Evolutionary conservation across 768 basidiomycete genomes (phyloP).

Genomic region (Agrocybe chaxingu): DNA sequence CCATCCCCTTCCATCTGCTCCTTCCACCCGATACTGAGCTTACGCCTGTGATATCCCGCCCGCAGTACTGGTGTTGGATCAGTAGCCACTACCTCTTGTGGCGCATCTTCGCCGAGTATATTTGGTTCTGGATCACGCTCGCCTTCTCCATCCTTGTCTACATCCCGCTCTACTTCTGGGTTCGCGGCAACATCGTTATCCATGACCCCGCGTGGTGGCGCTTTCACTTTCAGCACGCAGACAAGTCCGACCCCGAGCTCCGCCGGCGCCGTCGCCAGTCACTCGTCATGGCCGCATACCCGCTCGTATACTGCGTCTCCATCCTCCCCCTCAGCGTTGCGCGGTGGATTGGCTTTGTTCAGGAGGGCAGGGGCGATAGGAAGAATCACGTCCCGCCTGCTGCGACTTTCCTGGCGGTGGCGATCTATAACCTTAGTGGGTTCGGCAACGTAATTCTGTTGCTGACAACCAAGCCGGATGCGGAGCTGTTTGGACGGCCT

Average conservation of each 20-base stretch:
- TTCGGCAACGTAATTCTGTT: constrained; percentile 37
- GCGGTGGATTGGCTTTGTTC: constrained; percentile 34
- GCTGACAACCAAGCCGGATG: constrained; percentile 29
- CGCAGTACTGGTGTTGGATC: constrained; percentile 44
- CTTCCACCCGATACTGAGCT: background rate
- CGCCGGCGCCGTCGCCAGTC: constrained; percentile 17
- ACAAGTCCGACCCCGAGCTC: constrained; percentile 9
- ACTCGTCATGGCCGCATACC: constrained; percentile 31
- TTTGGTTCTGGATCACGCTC: constrained; percentile 44
- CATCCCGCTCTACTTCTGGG: constrained; percentile 33
- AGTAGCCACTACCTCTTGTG: constrained; percentile 22
- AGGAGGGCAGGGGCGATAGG: constrained; percentile 9
- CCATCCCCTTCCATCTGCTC: background rate
- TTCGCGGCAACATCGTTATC: constrained; percentile 29
- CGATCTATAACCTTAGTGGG: constrained; percentile 37
- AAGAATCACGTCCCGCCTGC: constrained; percentile 18
- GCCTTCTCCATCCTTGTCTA: constrained; percentile 30
- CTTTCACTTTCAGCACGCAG: constrained; percentile 18
- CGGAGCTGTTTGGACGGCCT: constrained; percentile 26
- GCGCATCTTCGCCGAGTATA: constrained; percentile 38
- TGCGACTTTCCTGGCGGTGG: constrained; percentile 28
- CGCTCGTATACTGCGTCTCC: constrained; percentile 31
- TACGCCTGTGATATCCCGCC: background rate
- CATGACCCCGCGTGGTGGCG: constrained; percentile 31
- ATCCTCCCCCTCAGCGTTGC: constrained; percentile 37